A percentile compares a stretch with the other conserved stretches of the same genome.
Evolutionary conservation across 1,284 basidiomycete species (phyloP).

Genomic region (Leccinum insolens): DNA sequence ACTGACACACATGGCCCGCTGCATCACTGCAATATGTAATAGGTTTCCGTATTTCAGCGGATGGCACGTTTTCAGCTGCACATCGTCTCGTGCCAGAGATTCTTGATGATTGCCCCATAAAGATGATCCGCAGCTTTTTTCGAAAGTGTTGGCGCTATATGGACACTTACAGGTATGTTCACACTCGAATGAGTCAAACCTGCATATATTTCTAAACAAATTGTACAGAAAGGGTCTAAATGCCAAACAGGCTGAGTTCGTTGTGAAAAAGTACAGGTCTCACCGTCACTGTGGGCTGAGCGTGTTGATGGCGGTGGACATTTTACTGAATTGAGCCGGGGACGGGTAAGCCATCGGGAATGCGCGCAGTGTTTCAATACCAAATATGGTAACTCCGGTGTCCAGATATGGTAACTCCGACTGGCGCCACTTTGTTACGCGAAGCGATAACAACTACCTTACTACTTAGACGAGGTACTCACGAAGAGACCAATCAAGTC

Average conservation of each 20-base stretch:
- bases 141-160: not conserved
- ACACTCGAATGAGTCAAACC: not conserved
- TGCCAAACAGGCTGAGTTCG: not conserved
- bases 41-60: not conserved
- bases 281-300: not conserved
- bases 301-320: not conserved
- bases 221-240: not conserved
- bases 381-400: not conserved
- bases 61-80: not conserved
- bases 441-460: too few relatives aligned
- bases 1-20: not conserved
- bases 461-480: too few relatives aligned
- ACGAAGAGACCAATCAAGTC: too few relatives aligned
- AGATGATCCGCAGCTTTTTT: not conserved
- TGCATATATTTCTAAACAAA: not conserved
- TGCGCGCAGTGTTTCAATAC: not conserved
- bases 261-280: not conserved
- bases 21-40: not conserved
- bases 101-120: not conserved
- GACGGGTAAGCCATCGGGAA: not conserved
- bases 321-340: not conserved
- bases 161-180: not conserved
- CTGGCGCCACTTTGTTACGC: not conserved
- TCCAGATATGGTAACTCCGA: not conserved
- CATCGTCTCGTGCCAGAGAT: not conserved